Evolutionary conservation across 352 stramenopile species (phyloP), one percentile per base, ranked within the genome.

Genomic region (Globisporangium lucens): DNA sequence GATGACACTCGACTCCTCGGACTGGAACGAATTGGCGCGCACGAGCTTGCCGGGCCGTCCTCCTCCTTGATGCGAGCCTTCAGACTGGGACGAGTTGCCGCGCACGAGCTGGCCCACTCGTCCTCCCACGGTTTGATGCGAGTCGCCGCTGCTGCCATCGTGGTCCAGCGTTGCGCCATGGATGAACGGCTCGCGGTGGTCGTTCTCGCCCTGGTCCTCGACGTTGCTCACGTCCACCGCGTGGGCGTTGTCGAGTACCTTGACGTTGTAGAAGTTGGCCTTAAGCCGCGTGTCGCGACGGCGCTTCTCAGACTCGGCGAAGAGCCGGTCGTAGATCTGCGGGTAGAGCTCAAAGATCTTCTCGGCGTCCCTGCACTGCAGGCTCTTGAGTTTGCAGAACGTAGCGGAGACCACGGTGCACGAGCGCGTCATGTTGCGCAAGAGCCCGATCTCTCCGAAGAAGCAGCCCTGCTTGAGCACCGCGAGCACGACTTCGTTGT

Each of bases 201-300:
- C 57, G 51, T 66, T 75, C 15, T 68, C 69, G 41, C 66, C 75
- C 2, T 75, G 38, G 13, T 63, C 66, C 15, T 89, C 72, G 38
- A 89, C 83, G 41, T 73, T 79, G 47, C 73, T 85, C 55, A 85
- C 77, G 30, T 87, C 77, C 5, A 89, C 79, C 17, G 76, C 75
- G 57, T 89, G 81, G 1, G 77, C 77, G 15, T 89, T 89, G 58
- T 89, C 81, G n/a, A 89, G 74, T n/a, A 89, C 75, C 56, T 85
- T 84, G 22, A 89, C 77, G 56, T 83, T 84, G 67, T 78, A 83
- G 13, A 87, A 63, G 10, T 72, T 76, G 24, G 74, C 74, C 63
- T 82, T 80, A 20, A 75, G 69, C 3, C 72, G 65, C n/a, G 77
- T 89, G 65, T 89, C 75, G 6, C 68, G 69, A 6, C 75, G 76